Conservation (phyloP, 192 early-diverging fungal genomes). For the Coemansia sp. region DNA sequence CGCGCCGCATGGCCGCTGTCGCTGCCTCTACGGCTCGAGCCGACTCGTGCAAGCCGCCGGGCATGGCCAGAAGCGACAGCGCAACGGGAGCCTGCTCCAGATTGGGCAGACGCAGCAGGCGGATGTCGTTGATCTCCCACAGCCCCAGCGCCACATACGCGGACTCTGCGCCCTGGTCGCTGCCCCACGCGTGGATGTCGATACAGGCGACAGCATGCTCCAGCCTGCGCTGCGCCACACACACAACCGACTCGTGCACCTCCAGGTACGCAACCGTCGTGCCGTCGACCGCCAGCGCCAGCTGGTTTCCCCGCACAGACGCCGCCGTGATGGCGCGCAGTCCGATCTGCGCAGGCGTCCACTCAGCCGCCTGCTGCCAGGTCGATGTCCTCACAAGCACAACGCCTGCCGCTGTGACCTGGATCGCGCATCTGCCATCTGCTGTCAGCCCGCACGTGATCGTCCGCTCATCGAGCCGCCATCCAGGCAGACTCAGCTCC, state of each 20-base stretch:
- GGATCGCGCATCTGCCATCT: constrained; percentile 45
- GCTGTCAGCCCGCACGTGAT: constrained; percentile 21
- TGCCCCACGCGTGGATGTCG: constrained; percentile 57
- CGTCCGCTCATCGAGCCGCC: constrained; percentile 32
- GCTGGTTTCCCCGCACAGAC: constrained; percentile 54
- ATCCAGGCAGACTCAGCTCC: constrained; percentile 50
- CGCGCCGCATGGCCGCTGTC: constrained; percentile 1
- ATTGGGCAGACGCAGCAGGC: constrained; percentile 59
- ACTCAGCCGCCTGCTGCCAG: constrained; percentile 47
- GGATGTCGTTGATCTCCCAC: constrained; percentile 70
- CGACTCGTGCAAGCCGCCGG: constrained; percentile 1
- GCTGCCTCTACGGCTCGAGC: not conserved
- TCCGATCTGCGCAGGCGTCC: constrained; percentile 49
- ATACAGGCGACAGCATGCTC: constrained; percentile 76
- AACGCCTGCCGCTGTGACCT: constrained; percentile 60
- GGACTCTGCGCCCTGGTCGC: constrained; percentile 18
- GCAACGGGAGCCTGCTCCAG: constrained; percentile 54
- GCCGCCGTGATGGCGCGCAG: constrained; percentile 54
- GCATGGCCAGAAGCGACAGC: constrained; percentile 37
- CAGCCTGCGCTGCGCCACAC: constrained; percentile 51
- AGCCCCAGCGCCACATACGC: constrained; percentile 67
- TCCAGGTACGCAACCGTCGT: constrained; percentile 62
- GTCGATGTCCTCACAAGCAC: constrained; percentile 46
- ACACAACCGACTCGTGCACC: constrained; percentile 33
- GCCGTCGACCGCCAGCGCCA: constrained; percentile 60